Conservation (phyloP, 2,329 filamentous ascomycete genomes). For the Penicillium expansum region DNA sequence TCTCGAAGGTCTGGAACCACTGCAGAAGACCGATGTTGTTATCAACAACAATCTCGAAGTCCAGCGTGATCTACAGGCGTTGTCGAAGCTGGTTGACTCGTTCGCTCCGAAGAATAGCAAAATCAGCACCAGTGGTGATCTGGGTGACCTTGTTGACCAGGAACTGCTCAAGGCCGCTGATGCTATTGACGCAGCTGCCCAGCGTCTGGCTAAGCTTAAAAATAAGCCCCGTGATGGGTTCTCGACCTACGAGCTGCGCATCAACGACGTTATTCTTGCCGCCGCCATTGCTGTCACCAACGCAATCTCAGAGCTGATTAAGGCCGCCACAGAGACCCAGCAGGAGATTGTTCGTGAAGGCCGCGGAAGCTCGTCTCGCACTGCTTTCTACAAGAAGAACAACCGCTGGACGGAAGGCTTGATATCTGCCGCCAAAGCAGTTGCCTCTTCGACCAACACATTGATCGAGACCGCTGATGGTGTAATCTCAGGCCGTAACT, state of each 20-base stretch:
- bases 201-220: constrained; percentile 83
- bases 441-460: constrained; percentile 88
- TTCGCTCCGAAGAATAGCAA: constrained; percentile 87
- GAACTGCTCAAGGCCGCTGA: constrained; percentile 92
- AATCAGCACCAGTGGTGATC: constrained; percentile 73
- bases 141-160: constrained; percentile 87
- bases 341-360: constrained; percentile 96
- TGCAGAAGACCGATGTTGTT: constrained; percentile 94
- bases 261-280: constrained; percentile 92
- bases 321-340: constrained; percentile 87
- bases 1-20: constrained; percentile 80
- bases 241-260: constrained; percentile 92
- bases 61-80: constrained; percentile 85
- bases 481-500: constrained; percentile 87
- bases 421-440: constrained; percentile 94
- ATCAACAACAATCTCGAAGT: constrained; percentile 98
- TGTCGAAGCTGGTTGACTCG: constrained; percentile 88
- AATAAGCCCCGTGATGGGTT: constrained; percentile 96
- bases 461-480: constrained; percentile 98
- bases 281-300: constrained; percentile 90
- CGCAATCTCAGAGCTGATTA: constrained; percentile 91
- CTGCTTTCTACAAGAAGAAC: constrained; percentile 99
- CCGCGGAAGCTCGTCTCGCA: constrained; percentile 78
- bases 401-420: constrained; percentile 98
- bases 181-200: constrained; percentile 88